Evolutionary conservation across 257 asterid genomes (phyloP).

Genomic region (Lithospermum erythrorhizon): DNA sequence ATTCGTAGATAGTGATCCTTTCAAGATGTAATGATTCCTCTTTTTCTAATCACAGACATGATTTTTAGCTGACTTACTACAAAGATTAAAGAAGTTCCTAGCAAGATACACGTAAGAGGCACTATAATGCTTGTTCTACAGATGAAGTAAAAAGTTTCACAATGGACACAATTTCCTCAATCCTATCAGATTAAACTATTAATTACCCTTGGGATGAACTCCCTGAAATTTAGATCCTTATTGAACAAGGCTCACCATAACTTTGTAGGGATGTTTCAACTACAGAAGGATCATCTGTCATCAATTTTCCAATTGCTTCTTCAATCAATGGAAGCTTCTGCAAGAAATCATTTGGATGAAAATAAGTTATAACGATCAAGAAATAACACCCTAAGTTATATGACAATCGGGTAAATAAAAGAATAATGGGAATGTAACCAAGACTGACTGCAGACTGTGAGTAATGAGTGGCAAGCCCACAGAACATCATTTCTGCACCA

Average conservation of each 20-base stretch:
- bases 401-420: slow-evolving; percentile 9
- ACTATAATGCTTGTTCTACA: neutral
- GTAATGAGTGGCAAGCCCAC: slow-evolving; percentile 97
- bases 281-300: slow-evolving; percentile 83
- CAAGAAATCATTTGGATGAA: slow-evolving; percentile 12
- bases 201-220: too few species aligned
- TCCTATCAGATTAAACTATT: slow-evolving; percentile 25
- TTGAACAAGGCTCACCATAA: slow-evolving; percentile 43
- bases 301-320: slow-evolving; percentile 62
- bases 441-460: slow-evolving; percentile 33
- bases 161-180: slow-evolving; percentile 86
- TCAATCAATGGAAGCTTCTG: slow-evolving; percentile 83
- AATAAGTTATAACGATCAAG: slow-evolving; percentile 4
- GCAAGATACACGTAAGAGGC: neutral
- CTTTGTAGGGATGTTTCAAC: slow-evolving; percentile 55
- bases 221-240: too few species aligned
- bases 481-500: slow-evolving; percentile 78
- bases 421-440: slow-evolving; percentile 8
- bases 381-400: neutral
- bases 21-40: neutral
- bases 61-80: neutral
- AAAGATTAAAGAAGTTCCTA: neutral
- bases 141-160: slow-evolving; percentile 1
- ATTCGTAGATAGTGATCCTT: neutral
- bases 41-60: neutral